Conservation (phyloP, 2,329 filamentous ascomycete genomes). For the Apiospora rasikravindrae region DNA sequence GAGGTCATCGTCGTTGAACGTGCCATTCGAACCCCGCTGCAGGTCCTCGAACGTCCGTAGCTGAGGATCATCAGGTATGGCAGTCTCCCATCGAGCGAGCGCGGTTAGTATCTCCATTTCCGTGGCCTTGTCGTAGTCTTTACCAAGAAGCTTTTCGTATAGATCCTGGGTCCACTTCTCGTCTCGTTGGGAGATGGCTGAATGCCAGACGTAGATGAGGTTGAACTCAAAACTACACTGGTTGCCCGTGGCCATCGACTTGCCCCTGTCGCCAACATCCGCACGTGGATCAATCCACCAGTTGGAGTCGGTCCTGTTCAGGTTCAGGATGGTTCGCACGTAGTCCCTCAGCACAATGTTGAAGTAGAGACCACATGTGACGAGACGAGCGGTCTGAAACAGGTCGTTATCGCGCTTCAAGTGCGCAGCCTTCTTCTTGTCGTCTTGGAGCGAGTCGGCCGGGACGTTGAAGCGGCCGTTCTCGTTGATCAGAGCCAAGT, state of each 20-base stretch:
- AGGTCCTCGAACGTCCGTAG: slow-evolving; percentile 58
- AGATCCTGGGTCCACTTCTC: slow-evolving; percentile 50
- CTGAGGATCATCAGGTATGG: slow-evolving; percentile 55
- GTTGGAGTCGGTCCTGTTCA: slow-evolving; percentile 52
- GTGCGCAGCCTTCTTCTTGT: slow-evolving; percentile 41
- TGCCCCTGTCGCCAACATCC: slow-evolving; percentile 31
- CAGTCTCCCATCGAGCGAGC: slow-evolving; percentile 52
- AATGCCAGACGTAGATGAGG: slow-evolving; percentile 57
- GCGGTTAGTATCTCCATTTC: slow-evolving; percentile 53
- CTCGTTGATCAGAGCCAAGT: slow-evolving; percentile 87
- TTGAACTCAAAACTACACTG: slow-evolving; percentile 59
- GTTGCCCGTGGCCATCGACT: slow-evolving; percentile 50
- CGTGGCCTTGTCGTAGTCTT: slow-evolving; percentile 50
- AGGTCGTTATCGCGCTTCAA: slow-evolving; percentile 45
- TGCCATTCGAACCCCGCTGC: slow-evolving; percentile 43
- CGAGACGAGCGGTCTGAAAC: slow-evolving; percentile 46
- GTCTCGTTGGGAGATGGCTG: slow-evolving; percentile 48
- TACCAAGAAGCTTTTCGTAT: slow-evolving; percentile 38
- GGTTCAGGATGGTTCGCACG: slow-evolving; percentile 43
- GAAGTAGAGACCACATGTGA: slow-evolving; percentile 62
- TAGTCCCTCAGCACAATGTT: slow-evolving; percentile 52
- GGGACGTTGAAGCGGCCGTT: slow-evolving; percentile 77
- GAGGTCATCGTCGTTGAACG: slow-evolving; percentile 48
- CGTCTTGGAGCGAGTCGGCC: slow-evolving; percentile 46
- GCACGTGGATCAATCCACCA: slow-evolving; percentile 39